Conservation (phyloP, 2,329 filamentous ascomycete genomes). For the Rhynchosporium agropyri region DNA sequence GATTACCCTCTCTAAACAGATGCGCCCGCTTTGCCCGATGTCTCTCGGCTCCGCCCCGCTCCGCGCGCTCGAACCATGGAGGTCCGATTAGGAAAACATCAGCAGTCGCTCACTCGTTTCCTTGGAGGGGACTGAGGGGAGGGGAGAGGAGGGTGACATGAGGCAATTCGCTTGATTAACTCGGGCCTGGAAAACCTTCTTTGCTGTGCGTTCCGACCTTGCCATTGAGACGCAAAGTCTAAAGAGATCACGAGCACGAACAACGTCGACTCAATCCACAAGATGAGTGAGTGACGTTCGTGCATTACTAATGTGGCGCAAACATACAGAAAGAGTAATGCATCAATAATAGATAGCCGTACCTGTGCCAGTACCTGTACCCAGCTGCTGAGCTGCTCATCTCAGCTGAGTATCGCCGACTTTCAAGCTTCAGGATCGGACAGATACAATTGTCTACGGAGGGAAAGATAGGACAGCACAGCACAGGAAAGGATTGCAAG, state of each 20-base stretch:
- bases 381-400: conserved; percentile 20
- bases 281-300: too few species aligned
- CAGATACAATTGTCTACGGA: too few species aligned
- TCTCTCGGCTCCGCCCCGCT: too few species aligned
- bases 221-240: background rate
- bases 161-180: too few species aligned
- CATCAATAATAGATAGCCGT: background rate
- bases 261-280: background rate
- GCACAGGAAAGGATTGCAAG: background rate
- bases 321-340: conserved; percentile 14
- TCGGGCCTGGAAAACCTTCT: background rate
- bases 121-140: too few species aligned
- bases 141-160: too few species aligned
- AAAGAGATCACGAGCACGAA: conserved; percentile 1
- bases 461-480: conserved; percentile 3
- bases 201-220: background rate
- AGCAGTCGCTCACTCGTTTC: too few species aligned
- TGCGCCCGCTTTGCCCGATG: too few species aligned
- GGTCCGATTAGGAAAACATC: too few species aligned
- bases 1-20: too few species aligned
- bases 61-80: too few species aligned
- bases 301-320: conserved; percentile 11
- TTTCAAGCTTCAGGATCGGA: background rate
- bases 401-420: conserved; percentile 21
- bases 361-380: background rate